Evolutionary conservation across 2,329 filamentous ascomycete species (phyloP).

Genomic region (Bisporella sp.): DNA sequence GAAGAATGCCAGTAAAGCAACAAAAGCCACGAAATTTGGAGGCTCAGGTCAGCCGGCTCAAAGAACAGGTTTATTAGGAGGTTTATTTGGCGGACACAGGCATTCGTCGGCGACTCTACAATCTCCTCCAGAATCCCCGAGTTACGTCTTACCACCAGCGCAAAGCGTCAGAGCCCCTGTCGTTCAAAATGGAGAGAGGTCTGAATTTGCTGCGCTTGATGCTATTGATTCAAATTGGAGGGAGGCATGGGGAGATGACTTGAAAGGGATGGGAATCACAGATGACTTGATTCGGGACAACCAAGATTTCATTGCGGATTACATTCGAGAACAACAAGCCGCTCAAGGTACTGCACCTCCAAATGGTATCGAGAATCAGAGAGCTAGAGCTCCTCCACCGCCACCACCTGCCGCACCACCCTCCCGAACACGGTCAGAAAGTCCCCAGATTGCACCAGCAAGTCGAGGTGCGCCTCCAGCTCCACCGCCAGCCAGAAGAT

Average conservation of each 20-base stretch:
- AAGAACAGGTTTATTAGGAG: conserved; percentile 45
- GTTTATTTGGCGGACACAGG: conserved; percentile 51
- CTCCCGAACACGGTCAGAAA: conserved; percentile 25
- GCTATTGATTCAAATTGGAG: conserved; percentile 59
- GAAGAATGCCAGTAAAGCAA: conserved; percentile 90
- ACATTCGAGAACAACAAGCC: conserved; percentile 51
- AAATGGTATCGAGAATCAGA: conserved; percentile 36
- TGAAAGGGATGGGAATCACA: conserved; percentile 54
- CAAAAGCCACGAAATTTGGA: conserved; percentile 68
- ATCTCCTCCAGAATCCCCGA: conserved; percentile 51
- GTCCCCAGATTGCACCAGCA: conserved; percentile 21
- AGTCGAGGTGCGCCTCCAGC: conserved; percentile 39
- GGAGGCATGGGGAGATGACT: conserved; percentile 57
- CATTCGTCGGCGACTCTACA: conserved; percentile 43
- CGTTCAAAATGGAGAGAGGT: conserved; percentile 41
- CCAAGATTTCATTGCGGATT: conserved; percentile 62
- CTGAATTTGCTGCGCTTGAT: conserved; percentile 56
- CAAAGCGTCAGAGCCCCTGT: conserved; percentile 34
- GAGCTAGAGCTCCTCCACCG: conserved; percentile 52
- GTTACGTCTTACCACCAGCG: conserved; percentile 32
- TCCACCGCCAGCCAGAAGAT: conserved; percentile 55
- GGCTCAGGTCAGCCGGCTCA: conserved; percentile 36
- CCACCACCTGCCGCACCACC: conserved; percentile 46
- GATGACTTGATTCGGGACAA: conserved; percentile 63
- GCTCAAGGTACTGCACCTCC: conserved; percentile 33